These are phyloP conservation scores for Colletotrichum musae DNA, from an alignment of 2,329 filamentous ascomycete genomes.

Conservation along the genomic window DNA sequence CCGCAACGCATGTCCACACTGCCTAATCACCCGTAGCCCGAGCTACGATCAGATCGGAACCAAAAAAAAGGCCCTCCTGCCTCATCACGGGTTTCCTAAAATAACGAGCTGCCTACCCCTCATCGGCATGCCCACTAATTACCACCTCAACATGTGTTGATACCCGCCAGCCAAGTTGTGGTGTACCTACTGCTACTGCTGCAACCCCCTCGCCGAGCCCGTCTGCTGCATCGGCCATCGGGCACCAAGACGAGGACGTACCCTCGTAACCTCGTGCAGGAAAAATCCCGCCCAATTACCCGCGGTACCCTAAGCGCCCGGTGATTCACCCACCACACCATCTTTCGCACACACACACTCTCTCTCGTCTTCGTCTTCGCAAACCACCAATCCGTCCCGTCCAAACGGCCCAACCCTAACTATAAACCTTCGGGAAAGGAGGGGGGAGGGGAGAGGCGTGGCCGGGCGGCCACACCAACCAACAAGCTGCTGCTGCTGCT, in stretches of 20 bases:
- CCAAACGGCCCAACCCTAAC: neutral
- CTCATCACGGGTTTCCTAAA: slow-evolving; percentile 5
- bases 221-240: neutral
- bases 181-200: too few relatives aligned
- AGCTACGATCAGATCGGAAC: neutral
- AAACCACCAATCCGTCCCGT: neutral
- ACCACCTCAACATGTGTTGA: slow-evolving; percentile 20
- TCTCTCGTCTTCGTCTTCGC: neutral
- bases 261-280: neutral
- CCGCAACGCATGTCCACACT: neutral
- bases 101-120: slow-evolving; percentile 2
- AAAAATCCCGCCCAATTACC: slow-evolving; percentile 26
- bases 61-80: neutral
- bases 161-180: slow-evolving; percentile 14
- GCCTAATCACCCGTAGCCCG: too few relatives aligned
- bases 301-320: slow-evolving; percentile 31
- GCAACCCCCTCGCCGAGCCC: slow-evolving; percentile 7
- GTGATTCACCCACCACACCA: neutral
- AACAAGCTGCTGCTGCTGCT: neutral
- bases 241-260: slow-evolving; percentile 23
- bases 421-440: too few relatives aligned
- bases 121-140: slow-evolving; percentile 10
- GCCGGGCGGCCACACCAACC: neutral
- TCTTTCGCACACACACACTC: neutral
- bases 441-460: neutral